Evolutionary conservation across 2,329 filamentous ascomycete genomes (phyloP).

Genomic region (Penicillium capsulatum): DNA sequence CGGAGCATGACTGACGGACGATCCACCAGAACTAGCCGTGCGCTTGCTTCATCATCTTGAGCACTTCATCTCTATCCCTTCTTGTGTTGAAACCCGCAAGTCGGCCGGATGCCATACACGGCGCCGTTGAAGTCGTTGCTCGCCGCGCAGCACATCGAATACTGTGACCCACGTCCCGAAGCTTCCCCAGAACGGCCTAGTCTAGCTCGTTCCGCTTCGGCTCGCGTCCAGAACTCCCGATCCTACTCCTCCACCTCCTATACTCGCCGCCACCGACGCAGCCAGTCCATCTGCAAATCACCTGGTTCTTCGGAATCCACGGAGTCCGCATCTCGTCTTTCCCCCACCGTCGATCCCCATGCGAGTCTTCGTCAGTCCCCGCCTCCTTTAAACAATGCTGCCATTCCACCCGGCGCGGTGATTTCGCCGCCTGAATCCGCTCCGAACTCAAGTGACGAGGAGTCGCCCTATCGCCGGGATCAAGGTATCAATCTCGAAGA

Average conservation of each 20-base stretch:
- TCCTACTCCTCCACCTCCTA: slow-evolving; percentile 59
- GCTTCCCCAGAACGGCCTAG: slow-evolving; percentile 20
- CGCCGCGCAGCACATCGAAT: slow-evolving; percentile 50
- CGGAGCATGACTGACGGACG: slow-evolving; percentile 7
- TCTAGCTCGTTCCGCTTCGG: slow-evolving; percentile 21
- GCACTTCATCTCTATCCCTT: slow-evolving; percentile 10
- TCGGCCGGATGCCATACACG: slow-evolving; percentile 50
- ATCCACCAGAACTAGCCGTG: slow-evolving; percentile 9
- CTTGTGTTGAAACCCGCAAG: slow-evolving; percentile 32
- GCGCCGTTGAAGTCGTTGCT: slow-evolving; percentile 54
- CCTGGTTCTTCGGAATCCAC: slow-evolving; percentile 29
- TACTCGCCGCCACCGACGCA: slow-evolving; percentile 58
- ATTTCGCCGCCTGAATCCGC: slow-evolving; percentile 88
- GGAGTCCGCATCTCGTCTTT: slow-evolving; percentile 22
- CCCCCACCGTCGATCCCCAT: slow-evolving; percentile 39
- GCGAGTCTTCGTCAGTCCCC: slow-evolving; percentile 75
- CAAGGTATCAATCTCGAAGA: slow-evolving; percentile 54
- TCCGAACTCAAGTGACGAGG: slow-evolving; percentile 76
- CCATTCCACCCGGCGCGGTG: slow-evolving; percentile 77
- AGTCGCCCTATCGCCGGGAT: slow-evolving; percentile 39
- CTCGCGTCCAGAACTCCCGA: slow-evolving; percentile 50
- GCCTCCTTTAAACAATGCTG: slow-evolving; percentile 69
- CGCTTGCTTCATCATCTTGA: slow-evolving; percentile 5
- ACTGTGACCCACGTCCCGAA: slow-evolving; percentile 42
- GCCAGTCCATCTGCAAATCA: slow-evolving; percentile 48